phyloP scores from a whole-genome alignment of 2,329 filamentous ascomycete species.

The Aureobasidium lini region DNA sequence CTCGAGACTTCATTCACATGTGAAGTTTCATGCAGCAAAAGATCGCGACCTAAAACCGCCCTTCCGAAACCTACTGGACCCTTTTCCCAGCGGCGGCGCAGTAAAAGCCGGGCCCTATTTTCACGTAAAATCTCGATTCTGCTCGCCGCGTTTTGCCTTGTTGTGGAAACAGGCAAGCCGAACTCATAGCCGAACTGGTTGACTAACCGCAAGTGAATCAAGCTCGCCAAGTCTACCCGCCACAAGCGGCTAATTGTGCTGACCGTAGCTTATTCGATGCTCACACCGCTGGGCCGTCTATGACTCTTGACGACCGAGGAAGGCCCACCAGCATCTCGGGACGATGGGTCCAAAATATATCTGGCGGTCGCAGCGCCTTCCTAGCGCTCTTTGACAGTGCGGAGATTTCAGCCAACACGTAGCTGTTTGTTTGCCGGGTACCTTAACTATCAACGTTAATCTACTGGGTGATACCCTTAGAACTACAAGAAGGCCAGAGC shows the following conservation, averaged over 20 bases:
- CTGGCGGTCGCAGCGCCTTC: slow-evolving; percentile 3
- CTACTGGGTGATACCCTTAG: neutral
- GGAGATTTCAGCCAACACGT: slow-evolving; percentile 13
- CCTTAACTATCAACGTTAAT: slow-evolving; percentile 8
- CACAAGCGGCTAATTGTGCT: neutral
- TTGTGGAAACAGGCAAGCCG: slow-evolving; percentile 9
- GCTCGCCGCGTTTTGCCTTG: neutral
- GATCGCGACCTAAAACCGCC: neutral
- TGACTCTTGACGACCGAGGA: slow-evolving; percentile 10
- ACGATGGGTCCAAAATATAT: slow-evolving; percentile 4
- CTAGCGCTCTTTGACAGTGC: slow-evolving; percentile 3
- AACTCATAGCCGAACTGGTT: slow-evolving; percentile 8
- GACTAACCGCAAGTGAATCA: slow-evolving; percentile 3
- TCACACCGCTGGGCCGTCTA: slow-evolving; percentile 12
- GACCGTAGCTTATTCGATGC: neutral
- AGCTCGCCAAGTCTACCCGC: neutral
- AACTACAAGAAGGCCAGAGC: slow-evolving; percentile 11
- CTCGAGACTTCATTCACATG: neutral
- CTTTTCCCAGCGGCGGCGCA: slow-evolving; percentile 1
- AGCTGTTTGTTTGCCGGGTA: slow-evolving; percentile 11
- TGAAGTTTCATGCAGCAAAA: slow-evolving; percentile 2
- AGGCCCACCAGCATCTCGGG: slow-evolving; percentile 8
- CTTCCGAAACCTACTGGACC: slow-evolving; percentile 2
- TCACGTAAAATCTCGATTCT: neutral
- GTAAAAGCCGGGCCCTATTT: neutral